Percentiles rank a stretch among this genome's conserved stretches.
Evolutionary conservation across 257 asterid genomes (phyloP).

Genomic region (Haberlea rhodopensis): DNA sequence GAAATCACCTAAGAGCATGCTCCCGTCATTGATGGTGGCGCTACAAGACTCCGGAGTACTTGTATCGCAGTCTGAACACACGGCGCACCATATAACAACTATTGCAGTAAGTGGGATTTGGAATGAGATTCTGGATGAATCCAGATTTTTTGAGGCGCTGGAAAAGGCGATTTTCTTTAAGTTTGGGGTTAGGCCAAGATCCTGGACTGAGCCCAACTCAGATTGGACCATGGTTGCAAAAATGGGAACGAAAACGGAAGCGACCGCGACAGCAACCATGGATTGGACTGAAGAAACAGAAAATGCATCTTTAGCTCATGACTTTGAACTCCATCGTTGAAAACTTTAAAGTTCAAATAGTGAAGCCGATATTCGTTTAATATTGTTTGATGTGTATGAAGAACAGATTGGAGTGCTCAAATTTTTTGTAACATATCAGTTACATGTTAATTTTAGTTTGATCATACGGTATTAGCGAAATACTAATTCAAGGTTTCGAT

Average conservation of each 20-base stretch:
- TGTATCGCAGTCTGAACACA: conserved; percentile 61
- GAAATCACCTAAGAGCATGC: conserved; percentile 63
- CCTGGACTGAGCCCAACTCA: conserved; percentile 65
- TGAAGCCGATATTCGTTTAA: no score
- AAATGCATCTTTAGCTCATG: neutral
- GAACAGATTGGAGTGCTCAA: no score
- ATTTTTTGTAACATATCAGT: no score
- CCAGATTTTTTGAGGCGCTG: conserved; percentile 52
- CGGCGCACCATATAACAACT: conserved; percentile 78
- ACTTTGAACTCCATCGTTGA: no score
- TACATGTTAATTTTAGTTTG: no score
- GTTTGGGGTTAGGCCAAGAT: conserved; percentile 66
- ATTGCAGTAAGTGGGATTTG: conserved; percentile 85
- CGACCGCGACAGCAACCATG: no score
- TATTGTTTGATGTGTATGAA: no score
- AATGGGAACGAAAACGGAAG: no score
- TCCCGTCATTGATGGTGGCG: conserved; percentile 61
- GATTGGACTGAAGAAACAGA: conserved; percentile 49
- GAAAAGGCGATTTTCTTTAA: conserved; percentile 65
- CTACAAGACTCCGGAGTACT: conserved; percentile 73
- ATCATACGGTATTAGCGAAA: no score
- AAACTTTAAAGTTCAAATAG: no score
- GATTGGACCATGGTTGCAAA: no score
- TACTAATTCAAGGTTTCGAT: no score
- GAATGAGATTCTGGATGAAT: conserved; percentile 52